phyloP scores from a whole-genome alignment of 23 red algal species.

The Pyropia haitanensis region DNA sequence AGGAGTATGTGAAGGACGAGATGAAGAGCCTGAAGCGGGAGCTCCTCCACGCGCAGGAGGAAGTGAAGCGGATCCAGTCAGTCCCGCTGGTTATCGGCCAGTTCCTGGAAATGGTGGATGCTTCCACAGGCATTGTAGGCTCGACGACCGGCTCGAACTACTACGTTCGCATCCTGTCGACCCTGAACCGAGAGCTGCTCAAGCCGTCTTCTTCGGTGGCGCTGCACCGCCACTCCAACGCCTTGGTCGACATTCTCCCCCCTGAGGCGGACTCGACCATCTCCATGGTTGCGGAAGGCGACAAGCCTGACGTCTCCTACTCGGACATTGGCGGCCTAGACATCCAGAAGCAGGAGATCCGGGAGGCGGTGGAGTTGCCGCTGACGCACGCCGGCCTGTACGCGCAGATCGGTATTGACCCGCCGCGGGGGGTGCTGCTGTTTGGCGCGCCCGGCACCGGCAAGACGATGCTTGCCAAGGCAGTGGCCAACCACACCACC shows the following conservation, averaged over 20 bases:
- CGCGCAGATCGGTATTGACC: conserved; percentile 97
- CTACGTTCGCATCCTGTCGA: conserved; percentile 86
- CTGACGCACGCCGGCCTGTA: conserved; percentile 92
- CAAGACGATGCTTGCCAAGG: conserved; percentile 99
- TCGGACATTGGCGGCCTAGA: conserved; percentile 97
- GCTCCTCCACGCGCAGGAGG: conserved; percentile 91
- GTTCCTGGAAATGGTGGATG: conserved; percentile 98
- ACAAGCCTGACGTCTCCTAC: conserved; percentile 94
- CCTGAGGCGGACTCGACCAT: conserved; percentile 97
- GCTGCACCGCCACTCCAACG: conserved; percentile 95
- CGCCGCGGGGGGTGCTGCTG: conserved; percentile 88
- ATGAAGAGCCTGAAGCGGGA: conserved; percentile 89
- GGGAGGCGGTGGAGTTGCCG: conserved; percentile 97
- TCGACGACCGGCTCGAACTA: conserved; percentile 94
- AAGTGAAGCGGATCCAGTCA: conserved; percentile 97
- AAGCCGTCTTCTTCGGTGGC: conserved; percentile 95
- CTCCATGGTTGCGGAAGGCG: conserved; percentile 81
- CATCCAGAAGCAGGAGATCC: conserved; percentile 99
- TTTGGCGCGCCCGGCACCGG: conserved; percentile 95
- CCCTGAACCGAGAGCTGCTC: conserved; percentile 87
- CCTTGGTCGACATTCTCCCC: conserved; percentile 90
- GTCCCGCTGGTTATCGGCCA: conserved; percentile 96
- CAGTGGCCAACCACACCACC: conserved; percentile 96
- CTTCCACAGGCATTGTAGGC: conserved; percentile 84
- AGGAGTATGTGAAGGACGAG: conserved; percentile 97